A percentile compares a stretch with the other conserved stretches of the same genome.
phyloP scores from a whole-genome alignment of 2,329 filamentous ascomycete genomes.

The Calonectria pseudoreteaudii region DNA sequence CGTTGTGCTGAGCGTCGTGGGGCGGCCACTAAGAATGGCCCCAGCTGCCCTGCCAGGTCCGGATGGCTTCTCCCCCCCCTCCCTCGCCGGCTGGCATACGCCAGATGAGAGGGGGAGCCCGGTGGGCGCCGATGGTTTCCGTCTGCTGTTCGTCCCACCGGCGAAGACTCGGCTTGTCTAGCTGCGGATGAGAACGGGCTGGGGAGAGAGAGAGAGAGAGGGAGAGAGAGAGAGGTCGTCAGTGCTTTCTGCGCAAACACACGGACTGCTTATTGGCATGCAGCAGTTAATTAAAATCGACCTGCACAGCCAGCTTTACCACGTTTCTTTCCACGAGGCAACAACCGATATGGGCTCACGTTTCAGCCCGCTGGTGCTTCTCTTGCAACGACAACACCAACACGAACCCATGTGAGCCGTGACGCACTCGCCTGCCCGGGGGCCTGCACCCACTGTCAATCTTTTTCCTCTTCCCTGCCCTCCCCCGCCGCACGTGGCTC shows the following conservation, averaged over 20 bases:
- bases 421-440: not conserved
- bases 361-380: conserved; percentile 37
- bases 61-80: conserved; percentile 10
- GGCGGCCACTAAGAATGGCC: conserved; percentile 10
- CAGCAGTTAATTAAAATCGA: not conserved
- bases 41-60: not conserved
- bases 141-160: not conserved
- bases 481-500: conserved; percentile 30
- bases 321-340: not conserved
- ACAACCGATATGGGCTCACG: conserved; percentile 30
- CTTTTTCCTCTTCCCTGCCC: conserved; percentile 21
- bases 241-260: not conserved
- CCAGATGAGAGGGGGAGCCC: not conserved
- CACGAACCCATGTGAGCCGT: not conserved
- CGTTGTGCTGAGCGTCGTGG: conserved; percentile 9
- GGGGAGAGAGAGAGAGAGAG: not conserved
- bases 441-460: conserved; percentile 1
- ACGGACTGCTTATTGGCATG: not conserved
- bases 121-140: conserved; percentile 2
- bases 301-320: not conserved
- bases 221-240: not conserved
- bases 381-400: conserved; percentile 1
- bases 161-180: not conserved
- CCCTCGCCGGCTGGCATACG: not conserved
- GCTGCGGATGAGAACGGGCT: not conserved